Evolutionary conservation across 345 rosid species (phyloP), one percentile per base, ranked within the genome.

Genomic region (Crucihimalaya himalaica): DNA sequence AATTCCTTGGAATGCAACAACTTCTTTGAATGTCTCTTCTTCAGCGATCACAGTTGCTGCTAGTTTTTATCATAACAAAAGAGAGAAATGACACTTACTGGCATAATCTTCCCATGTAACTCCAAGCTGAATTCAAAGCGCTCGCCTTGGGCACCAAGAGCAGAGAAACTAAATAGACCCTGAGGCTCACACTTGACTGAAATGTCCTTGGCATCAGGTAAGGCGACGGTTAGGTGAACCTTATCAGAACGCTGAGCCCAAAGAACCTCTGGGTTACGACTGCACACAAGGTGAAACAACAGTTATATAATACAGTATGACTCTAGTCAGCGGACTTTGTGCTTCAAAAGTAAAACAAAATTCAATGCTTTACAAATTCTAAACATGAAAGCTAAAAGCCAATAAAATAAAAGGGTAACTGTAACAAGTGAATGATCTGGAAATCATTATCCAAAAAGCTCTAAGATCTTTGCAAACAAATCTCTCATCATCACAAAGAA

Each of bases 201-300:
- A 55, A 95, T 78, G 25, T 87, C 87, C 51, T 79, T 90, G 1
- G 97, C 97, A 55, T 95, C 99, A 14, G 99, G 97, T 56, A 95
- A 83, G 31, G 97, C 83, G 1, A 95, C 77, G 1, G 97, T 95
- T 32, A 95, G 70, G 79, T 88, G 85, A 12, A 92, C 89, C 73
- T 83, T 95, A 62, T 88, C 97, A 6, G 97, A 92, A 70, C 93
- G 83, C 79, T 95, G 97, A 60, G 99, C 97, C 97, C 97, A 92
- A 48, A 95, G 91, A 75, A 92, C 97, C 83, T 95, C 97, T 2
- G 97, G 97, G 25, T 92, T 86, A 60, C 90, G 97, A 81, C 97
- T 89, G 74, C 74, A 39, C 5, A 71, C 8, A 45, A 66, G 63
- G 53, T 25, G 19, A 42, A 54, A 62, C 3, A 40, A 52, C 31